Base-by-base conservation (phyloP, 192 early-diverging fungal genomes). In the Haplosporangium gracile region DNA sequence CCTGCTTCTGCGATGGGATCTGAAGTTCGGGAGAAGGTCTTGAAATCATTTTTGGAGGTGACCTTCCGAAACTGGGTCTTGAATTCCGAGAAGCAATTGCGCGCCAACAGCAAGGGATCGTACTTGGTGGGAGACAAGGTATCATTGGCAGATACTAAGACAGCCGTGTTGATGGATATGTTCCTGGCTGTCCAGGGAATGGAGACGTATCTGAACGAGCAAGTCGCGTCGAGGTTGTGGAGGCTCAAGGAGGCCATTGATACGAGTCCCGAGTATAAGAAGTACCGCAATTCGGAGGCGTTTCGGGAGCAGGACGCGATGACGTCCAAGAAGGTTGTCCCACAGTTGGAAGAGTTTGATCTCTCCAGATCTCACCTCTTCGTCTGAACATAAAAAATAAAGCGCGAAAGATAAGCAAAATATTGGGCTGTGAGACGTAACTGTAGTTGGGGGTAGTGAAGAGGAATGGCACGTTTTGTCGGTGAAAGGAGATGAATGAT, bases 91-190 rank as follows among this genome's bases (percentile, higher is more conserved):
- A 83, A 89, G 43, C 45, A 88, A 11, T 72, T 92, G 76, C 76
- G 68, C 9, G 47, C 18, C 5, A 76, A 75, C 53, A 68, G 45
- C 34, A 88, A 89, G 49, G 49, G 49, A 0, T 16, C 49, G 5
- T 89, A 91, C 57, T 91, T 91, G 77, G 88, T 93, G 68, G 90
- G 92, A 36, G 71, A 75, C 40, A 70, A 82, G 42, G 85, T 60
- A 6, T 89, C 90, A 11, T 83, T 90, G 43, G 85, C 78, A 6
- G 92, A 93, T 53, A 76, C 90, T 39, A 74, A 82, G 74, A 76
- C 81, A 4, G 81, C 81, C 2, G 75, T 77, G 45, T 38, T 77
- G 69, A 47, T 82, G 40, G 81, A 77, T 38, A 77, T 77, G 63
- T 76, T 82, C 43, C 32, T 82, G 11, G 75, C 70, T 8, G 47